These are phyloP conservation scores for Cytospora piceicola DNA, from an alignment of 2,329 filamentous ascomycete genomes.

Conservation along the genomic window DNA sequence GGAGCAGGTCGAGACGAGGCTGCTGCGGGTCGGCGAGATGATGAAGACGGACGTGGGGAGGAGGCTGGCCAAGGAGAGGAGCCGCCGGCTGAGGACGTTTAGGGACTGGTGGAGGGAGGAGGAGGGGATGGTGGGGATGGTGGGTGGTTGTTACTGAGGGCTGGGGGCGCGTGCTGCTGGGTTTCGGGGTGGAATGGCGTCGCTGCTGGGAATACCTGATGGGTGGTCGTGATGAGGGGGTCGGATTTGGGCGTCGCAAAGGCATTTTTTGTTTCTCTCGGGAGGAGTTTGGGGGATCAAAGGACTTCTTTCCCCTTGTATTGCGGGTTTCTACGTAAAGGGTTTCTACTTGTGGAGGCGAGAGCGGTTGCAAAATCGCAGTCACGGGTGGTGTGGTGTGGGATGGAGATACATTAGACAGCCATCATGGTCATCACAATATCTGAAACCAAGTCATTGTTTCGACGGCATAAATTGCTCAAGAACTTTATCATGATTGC, in stretches of 20 bases:
- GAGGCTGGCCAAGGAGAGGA: conserved; percentile 57
- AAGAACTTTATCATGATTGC: background rate
- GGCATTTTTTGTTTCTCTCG: background rate
- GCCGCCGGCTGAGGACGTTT: conserved; percentile 55
- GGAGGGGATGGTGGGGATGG: conserved; percentile 30
- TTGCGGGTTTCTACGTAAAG: background rate
- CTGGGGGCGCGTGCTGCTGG: background rate
- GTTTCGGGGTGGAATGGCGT: background rate
- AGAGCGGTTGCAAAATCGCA: background rate
- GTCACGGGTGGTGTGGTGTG: background rate
- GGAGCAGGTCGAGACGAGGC: conserved; percentile 76
- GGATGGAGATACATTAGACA: background rate
- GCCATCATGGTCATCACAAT: background rate
- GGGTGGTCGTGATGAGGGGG: background rate
- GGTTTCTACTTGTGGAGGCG: background rate
- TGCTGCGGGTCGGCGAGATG: conserved; percentile 66
- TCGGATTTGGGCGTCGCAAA: background rate
- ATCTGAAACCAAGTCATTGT: background rate
- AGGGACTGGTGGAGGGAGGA: conserved; percentile 64
- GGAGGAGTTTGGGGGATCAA: too few species aligned
- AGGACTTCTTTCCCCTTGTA: too few species aligned
- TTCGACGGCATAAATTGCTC: too few species aligned
- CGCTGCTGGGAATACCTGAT: background rate
- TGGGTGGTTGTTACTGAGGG: conserved; percentile 20
- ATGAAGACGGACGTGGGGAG: conserved; percentile 66